Percentiles rank a stretch among this genome's conserved stretches.
These are phyloP conservation scores for Ogataea neopini DNA, from an alignment of 805 yeast species.

Conservation along the genomic window DNA sequence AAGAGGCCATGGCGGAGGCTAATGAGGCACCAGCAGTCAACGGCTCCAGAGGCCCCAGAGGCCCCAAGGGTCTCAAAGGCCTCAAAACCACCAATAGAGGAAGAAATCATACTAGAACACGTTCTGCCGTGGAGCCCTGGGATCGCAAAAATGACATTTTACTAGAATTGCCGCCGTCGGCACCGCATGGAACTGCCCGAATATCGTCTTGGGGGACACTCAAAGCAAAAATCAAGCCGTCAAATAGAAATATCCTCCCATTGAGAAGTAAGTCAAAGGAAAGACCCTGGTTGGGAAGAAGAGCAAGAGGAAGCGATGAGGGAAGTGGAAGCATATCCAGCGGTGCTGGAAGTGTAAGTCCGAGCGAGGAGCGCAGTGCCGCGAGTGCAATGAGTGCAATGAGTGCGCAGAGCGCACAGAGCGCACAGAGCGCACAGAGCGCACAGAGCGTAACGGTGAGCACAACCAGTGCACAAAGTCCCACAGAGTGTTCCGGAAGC, in stretches of 20 bases:
- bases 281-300: conserved; percentile 14
- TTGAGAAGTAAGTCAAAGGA: conserved; percentile 14
- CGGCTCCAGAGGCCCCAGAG: neutral
- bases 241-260: conserved; percentile 6
- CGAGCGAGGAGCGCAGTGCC: neutral
- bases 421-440: no score
- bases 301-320: conserved; percentile 6
- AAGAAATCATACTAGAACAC: neutral
- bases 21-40: neutral
- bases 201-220: conserved; percentile 24
- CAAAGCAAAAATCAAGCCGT: conserved; percentile 20
- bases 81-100: neutral
- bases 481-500: conserved; percentile 3
- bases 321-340: neutral
- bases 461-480: conserved; percentile 6
- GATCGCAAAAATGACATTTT: neutral
- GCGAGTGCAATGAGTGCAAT: conserved; percentile 5
- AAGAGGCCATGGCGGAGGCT: neutral
- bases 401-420: no score
- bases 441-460: no score
- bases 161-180: neutral
- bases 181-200: neutral
- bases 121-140: neutral
- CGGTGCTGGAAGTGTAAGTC: neutral
- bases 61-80: neutral